Evolutionary conservation across 1,284 basidiomycete species (phyloP), one percentile per base, ranked within the genome.

Genomic region (Papiliotrema terrestris): DNA sequence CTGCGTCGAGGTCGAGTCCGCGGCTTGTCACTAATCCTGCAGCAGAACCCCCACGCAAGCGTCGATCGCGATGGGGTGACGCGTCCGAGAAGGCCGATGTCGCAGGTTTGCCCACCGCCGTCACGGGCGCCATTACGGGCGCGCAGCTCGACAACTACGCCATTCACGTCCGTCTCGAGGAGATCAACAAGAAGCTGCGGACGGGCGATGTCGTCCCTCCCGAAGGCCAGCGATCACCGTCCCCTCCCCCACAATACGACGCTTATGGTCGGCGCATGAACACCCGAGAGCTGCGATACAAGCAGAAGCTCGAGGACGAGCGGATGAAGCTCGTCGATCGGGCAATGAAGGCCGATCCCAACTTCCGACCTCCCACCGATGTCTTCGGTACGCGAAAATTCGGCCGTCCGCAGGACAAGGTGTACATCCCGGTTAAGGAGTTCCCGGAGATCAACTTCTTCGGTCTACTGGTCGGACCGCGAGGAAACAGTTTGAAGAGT

Each of bases 361-460:
- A 91, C 73, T 98, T 94, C 82, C 88, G 89, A 44, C 92, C 96
- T 48, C 95, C 96, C 11, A 97, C 94, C 72, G 90, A 96, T 58
- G 72, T 78, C 45, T 71, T 73, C 47, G 91, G 94, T 74, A 88
- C 91, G 70, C 91, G 93, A 73, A 86, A 90, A 47, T 90, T 88
- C 38, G 88, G 90, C 57, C 85, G 91, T 49, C 92, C 93, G 15
- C 88, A 88, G 46, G 96, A 99, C 59, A 98, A 98, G 78, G 95
- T 99, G 56, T 99, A 98, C 74, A 94, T 99, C 60, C 96, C 96
- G 26, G 92, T 98, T 70, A 97, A 98, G 75, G 96, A 98, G 78
- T 99, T 98, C 71, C 96, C 96, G 4, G 95, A 98, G 78, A 98
- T 99, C 82, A 99, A 99, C 78, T 99, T 98, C 78, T 98, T 99